These are phyloP conservation scores for Polygonum aviculare DNA, from an alignment of 148 eudicot species.

Conservation along the genomic window DNA sequence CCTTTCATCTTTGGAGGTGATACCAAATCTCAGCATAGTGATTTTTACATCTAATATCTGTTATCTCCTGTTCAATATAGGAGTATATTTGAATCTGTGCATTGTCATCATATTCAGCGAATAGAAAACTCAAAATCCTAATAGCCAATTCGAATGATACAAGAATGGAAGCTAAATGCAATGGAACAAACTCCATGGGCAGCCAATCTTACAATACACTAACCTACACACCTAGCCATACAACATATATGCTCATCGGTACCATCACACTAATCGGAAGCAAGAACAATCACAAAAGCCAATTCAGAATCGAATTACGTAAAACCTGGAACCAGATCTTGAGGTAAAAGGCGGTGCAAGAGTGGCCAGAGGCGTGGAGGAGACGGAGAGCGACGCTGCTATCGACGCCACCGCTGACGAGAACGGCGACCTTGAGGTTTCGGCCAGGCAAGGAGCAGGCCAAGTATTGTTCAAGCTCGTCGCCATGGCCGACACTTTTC, in stretches of 20 bases:
- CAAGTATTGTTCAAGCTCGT: constrained; percentile 43
- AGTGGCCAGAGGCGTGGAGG: constrained; percentile 89
- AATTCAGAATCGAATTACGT: background rate
- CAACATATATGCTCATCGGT: background rate
- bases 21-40: background rate
- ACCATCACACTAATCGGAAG: background rate
- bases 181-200: background rate
- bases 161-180: background rate
- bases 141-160: background rate
- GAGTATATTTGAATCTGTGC: background rate
- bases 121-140: background rate
- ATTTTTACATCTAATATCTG: background rate
- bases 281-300: background rate
- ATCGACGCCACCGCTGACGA: constrained; percentile 92
- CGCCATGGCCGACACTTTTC: constrained; percentile 24
- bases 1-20: background rate
- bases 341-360: constrained; percentile 92
- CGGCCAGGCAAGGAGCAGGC: constrained; percentile 52
- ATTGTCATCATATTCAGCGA: too few relatives aligned
- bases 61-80: background rate
- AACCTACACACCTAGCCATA: background rate
- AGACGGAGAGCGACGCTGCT: constrained; percentile 93
- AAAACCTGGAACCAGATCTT: constrained; percentile 93
- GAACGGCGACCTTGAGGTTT: constrained; percentile 60
- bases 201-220: background rate